Evolutionary conservation across 2,329 filamentous ascomycete species (phyloP).

Genomic region (Arthroderma sp.): DNA sequence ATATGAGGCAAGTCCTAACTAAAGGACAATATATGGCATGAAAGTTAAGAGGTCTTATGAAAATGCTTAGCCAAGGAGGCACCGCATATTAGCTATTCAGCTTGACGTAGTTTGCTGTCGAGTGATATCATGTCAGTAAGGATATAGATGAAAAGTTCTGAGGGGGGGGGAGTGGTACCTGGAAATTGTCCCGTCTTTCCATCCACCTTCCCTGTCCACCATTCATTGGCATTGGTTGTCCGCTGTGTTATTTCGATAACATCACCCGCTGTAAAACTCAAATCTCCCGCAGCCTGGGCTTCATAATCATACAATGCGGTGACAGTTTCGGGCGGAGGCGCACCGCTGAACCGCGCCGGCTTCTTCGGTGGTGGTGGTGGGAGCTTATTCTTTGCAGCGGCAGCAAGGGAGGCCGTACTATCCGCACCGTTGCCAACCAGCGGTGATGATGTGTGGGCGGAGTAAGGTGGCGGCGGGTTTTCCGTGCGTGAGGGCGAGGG

Average conservation of each 20-base stretch:
- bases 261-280: conserved; percentile 81
- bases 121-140: conserved; percentile 3
- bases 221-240: conserved; percentile 88
- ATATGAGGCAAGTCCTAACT: too few relatives aligned
- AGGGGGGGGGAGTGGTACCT: conserved; percentile 46
- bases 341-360: conserved; percentile 56
- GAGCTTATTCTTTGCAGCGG: conserved; percentile 54
- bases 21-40: too few relatives aligned
- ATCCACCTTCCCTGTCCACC: conserved; percentile 78
- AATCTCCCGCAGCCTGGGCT: conserved; percentile 83
- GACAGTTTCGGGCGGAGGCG: conserved; percentile 57
- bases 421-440: conserved; percentile 22
- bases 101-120: conserved; percentile 26
- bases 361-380: conserved; percentile 68
- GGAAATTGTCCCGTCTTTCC: conserved; percentile 86
- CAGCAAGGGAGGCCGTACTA: conserved; percentile 34
- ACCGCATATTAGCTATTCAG: conserved; percentile 12
- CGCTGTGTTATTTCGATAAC: conserved; percentile 74
- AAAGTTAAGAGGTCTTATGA: too few relatives aligned
- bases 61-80: too few relatives aligned
- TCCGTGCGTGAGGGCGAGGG: conserved; percentile 27
- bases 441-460: conserved; percentile 29
- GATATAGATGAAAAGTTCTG: background rate
- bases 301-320: conserved; percentile 95
- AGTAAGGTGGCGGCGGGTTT: conserved; percentile 60